Conservation (phyloP, 1,284 basidiomycete species). For the Melampsora larici-populina region DNA sequence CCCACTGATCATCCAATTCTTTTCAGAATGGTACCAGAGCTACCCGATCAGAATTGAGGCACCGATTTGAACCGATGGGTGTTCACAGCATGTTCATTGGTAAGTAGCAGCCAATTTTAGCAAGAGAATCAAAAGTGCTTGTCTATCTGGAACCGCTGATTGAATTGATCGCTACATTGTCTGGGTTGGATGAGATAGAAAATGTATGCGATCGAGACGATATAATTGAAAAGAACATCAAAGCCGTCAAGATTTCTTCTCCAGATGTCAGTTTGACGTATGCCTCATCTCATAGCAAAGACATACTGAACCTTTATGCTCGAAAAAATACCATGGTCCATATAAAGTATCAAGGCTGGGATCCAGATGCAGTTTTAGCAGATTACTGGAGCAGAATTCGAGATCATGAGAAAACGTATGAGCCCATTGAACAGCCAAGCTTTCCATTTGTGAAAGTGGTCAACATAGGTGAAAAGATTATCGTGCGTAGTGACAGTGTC, state of each 20-base stretch:
- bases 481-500: slow-evolving; percentile 5
- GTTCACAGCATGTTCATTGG: slow-evolving; percentile 92
- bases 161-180: background rate
- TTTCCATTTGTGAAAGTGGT: slow-evolving; percentile 89
- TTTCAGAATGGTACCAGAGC: slow-evolving; percentile 67
- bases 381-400: slow-evolving; percentile 88
- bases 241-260: slow-evolving; percentile 95
- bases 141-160: background rate
- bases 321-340: background rate
- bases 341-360: slow-evolving; percentile 80
- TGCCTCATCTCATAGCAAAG: background rate
- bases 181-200: slow-evolving; percentile 46
- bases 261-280: slow-evolving; percentile 70
- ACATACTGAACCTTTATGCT: background rate
- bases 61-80: slow-evolving; percentile 73
- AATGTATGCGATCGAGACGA: slow-evolving; percentile 64
- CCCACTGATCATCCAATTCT: background rate
- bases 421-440: slow-evolving; percentile 71
- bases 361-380: slow-evolving; percentile 80
- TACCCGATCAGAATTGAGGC: slow-evolving; percentile 67
- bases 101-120: slow-evolving; percentile 54
- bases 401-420: slow-evolving; percentile 81
- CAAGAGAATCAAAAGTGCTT: background rate
- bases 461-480: slow-evolving; percentile 60
- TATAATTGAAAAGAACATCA: slow-evolving; percentile 88